A percentile compares a stretch with the other conserved stretches of the same genome.
Evolutionary conservation across 805 yeast species (phyloP).

Genomic region (Maudiozyma pseudohumilis): DNA sequence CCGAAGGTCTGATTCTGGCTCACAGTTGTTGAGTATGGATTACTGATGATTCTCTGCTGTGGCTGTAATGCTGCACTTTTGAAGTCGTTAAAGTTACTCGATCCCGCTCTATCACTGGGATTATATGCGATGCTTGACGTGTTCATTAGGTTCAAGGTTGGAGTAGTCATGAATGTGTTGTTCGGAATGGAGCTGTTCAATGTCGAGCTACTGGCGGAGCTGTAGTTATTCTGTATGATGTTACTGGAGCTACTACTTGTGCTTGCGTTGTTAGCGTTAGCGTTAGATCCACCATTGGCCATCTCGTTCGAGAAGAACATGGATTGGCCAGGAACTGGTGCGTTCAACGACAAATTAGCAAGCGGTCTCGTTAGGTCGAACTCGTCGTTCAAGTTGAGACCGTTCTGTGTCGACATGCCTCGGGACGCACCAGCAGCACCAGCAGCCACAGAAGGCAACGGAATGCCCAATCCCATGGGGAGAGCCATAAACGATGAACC

Average conservation of each 20-base stretch:
- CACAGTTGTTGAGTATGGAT: too few species aligned
- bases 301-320: constrained; percentile 5
- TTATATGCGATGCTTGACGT: constrained; percentile 4
- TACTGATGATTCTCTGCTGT: constrained; percentile 15
- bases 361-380: constrained; percentile 4
- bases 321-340: constrained; percentile 1
- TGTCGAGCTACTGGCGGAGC: constrained; percentile 2
- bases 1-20: constrained; percentile 7
- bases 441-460: too few species aligned
- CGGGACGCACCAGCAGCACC: neutral
- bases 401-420: neutral
- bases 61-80: constrained; percentile 2
- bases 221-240: constrained; percentile 8
- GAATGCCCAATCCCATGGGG: too few species aligned
- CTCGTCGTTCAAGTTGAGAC: neutral
- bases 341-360: constrained; percentile 4
- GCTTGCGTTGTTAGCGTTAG: constrained; percentile 3
- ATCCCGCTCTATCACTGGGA: constrained; percentile 1
- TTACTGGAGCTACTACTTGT: constrained; percentile 11
- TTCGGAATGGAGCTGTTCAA: neutral
- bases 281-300: neutral
- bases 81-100: constrained; percentile 2
- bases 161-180: constrained; percentile 4
- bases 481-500: neutral
- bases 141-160: constrained; percentile 6